Evolutionary conservation across 306 rosid species (phyloP).

Genomic region (Malus asiatica): DNA sequence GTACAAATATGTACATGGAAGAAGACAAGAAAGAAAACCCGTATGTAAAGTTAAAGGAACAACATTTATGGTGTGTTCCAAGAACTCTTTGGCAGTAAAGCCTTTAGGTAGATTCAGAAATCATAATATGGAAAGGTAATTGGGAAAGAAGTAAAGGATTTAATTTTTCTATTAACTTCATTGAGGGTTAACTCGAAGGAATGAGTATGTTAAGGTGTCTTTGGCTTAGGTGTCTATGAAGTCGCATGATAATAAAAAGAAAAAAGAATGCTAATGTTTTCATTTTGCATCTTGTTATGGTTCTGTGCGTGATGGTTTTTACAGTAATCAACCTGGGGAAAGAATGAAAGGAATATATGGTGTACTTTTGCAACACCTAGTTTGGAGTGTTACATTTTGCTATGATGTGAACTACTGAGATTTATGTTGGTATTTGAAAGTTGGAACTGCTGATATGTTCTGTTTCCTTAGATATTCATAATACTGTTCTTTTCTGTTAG

Average conservation of each 20-base stretch:
- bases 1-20: background rate
- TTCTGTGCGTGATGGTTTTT: background rate
- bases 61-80: background rate
- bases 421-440: background rate
- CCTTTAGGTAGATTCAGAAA: background rate
- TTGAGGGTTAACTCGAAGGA: background rate
- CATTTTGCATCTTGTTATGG: background rate
- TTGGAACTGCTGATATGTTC: background rate
- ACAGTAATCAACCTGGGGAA: background rate
- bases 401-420: background rate
- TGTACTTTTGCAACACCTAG: background rate
- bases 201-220: background rate
- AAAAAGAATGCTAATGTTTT: background rate
- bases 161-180: background rate
- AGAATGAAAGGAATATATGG: background rate
- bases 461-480: background rate
- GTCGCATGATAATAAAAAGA: background rate
- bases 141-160: background rate
- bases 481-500: background rate
- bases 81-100: background rate
- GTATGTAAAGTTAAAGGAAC: background rate
- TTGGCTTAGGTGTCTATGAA: background rate
- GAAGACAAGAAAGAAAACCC: background rate
- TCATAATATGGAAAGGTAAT: background rate
- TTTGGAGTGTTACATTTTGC: background rate